These are phyloP conservation scores for Phytophthora pistaciae DNA, from an alignment of 352 stramenopile species.

Conservation along the genomic window DNA sequence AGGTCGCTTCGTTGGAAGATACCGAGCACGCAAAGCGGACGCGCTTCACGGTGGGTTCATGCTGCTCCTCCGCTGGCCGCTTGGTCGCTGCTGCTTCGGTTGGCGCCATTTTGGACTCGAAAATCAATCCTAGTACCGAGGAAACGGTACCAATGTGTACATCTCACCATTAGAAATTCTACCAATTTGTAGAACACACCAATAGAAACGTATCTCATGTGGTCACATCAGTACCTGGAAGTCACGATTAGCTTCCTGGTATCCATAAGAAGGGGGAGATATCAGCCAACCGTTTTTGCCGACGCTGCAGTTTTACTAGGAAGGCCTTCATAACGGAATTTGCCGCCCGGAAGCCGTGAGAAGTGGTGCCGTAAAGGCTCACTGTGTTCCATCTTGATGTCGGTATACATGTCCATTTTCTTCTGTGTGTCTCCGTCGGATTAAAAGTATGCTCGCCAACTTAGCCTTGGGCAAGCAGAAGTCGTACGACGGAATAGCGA, in stretches of 20 bases:
- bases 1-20: conserved; percentile 59
- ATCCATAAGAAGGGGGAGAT: too few relatives aligned
- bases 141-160: not conserved
- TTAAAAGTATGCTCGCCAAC: conserved; percentile 82
- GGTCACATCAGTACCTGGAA: too few relatives aligned
- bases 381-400: too few relatives aligned
- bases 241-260: too few relatives aligned
- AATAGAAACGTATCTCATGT: too few relatives aligned
- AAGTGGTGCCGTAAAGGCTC: not conserved
- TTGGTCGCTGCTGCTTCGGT: conserved; percentile 26
- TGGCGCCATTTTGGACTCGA: conserved; percentile 37
- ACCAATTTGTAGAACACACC: too few relatives aligned
- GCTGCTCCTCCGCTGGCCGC: conserved; percentile 11
- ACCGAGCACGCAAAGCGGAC: conserved; percentile 65
- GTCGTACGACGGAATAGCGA: conserved; percentile 82
- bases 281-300: too few relatives aligned
- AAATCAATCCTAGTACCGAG: not conserved
- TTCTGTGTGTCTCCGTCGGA: conserved; percentile 33
- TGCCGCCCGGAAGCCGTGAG: not conserved
- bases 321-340: conserved; percentile 35
- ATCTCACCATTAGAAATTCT: not conserved
- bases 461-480: conserved; percentile 83
- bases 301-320: too few relatives aligned
- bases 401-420: conserved; percentile 3
- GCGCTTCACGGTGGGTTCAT: conserved; percentile 52